These are phyloP conservation scores for Aspergillus puulaauensis DNA, from an alignment of 2,329 filamentous ascomycete genomes.

Conservation along the genomic window DNA sequence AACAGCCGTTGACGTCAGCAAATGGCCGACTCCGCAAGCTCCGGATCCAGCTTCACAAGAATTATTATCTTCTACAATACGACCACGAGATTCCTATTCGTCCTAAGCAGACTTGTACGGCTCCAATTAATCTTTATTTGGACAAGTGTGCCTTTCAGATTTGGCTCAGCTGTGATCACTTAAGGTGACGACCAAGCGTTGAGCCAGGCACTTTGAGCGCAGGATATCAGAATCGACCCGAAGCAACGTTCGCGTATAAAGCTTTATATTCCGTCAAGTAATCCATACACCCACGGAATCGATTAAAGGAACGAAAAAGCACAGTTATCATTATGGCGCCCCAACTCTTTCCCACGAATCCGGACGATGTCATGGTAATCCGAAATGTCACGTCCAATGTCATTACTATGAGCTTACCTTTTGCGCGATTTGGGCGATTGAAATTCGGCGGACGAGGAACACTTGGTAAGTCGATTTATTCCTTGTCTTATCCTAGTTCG, in stretches of 20 bases:
- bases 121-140: neutral
- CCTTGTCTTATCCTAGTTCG: neutral
- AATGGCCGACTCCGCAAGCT: constrained; percentile 11
- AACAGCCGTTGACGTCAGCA: constrained; percentile 11
- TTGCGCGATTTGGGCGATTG: constrained; percentile 74
- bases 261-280: too few species aligned
- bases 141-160: neutral
- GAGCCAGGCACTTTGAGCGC: neutral
- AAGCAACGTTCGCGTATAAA: too few species aligned
- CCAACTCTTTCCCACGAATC: constrained; percentile 66
- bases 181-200: neutral
- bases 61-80: neutral
- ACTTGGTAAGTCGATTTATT: constrained; percentile 59
- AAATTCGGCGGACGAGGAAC: constrained; percentile 87
- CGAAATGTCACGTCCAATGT: constrained; percentile 78
- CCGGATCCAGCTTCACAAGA: neutral
- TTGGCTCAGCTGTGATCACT: neutral
- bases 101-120: neutral
- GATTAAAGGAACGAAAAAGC: neutral
- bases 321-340: constrained; percentile 21
- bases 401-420: constrained; percentile 63
- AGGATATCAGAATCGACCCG: neutral
- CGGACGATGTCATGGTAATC: constrained; percentile 84
- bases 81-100: neutral
- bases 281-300: too few species aligned